Conservation (phyloP, 768 basidiomycete genomes). For the Psilocybe sp. region DNA sequence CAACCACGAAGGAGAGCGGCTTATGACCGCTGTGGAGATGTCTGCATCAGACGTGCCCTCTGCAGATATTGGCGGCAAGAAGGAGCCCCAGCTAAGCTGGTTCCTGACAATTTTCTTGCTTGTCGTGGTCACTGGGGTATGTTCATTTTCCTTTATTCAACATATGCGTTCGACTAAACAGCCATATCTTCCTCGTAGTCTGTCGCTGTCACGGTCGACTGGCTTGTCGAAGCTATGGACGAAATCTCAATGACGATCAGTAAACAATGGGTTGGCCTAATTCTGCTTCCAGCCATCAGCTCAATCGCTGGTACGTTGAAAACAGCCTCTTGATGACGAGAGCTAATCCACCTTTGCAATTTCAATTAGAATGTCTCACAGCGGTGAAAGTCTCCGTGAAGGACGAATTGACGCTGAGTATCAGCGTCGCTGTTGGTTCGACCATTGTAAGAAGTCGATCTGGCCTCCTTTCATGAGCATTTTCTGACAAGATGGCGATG, state of each 20-base stretch:
- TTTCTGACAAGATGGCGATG: neutral
- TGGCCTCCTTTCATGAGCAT: neutral
- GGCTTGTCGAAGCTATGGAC: conserved; percentile 82
- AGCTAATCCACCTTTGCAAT: neutral
- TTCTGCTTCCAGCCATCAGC: conserved; percentile 82
- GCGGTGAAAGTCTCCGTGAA: conserved; percentile 88
- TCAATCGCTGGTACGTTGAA: conserved; percentile 66
- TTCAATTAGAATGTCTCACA: conserved; percentile 70
- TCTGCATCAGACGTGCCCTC: too few species aligned
- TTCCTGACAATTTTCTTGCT: conserved; percentile 55
- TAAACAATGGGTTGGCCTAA: conserved; percentile 87
- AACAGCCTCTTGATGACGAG: neutral
- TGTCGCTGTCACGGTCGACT: conserved; percentile 57
- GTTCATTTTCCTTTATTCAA: conserved; percentile 16
- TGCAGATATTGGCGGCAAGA: conserved; percentile 12
- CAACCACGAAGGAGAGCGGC: conserved; percentile 2
- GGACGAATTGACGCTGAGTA: conserved; percentile 77
- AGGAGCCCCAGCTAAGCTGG: conserved; percentile 58
- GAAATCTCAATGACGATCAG: conserved; percentile 68
- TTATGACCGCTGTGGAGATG: too few species aligned
- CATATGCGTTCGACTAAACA: neutral
- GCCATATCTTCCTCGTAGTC: conserved; percentile 28
- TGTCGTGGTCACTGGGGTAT: conserved; percentile 58
- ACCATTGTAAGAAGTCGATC: conserved; percentile 51
- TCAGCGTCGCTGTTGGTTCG: conserved; percentile 82